Base-by-base conservation (phyloP, 768 basidiomycete genomes). In the Dentipellis fragilis region DNA sequence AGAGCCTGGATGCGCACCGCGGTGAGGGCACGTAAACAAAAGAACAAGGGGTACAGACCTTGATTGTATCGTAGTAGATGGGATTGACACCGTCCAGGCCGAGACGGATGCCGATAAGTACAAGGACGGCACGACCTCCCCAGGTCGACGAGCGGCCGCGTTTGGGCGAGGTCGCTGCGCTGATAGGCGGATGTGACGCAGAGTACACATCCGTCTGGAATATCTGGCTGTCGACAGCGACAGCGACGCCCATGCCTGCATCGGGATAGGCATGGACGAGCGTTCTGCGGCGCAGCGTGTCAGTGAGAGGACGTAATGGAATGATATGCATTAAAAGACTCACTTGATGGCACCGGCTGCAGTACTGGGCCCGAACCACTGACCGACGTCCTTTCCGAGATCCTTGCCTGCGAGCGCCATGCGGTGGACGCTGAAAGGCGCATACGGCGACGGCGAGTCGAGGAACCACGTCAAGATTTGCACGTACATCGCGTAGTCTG, bases 301-400 rank as follows among this genome's bases (percentile, higher is more conserved):
- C 39, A 39, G n/a, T 17, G 37, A 39, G 22, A 50, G 58, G 22
- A 40, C 2, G 49, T 23, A 19, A 38, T 11, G n/a, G 37, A 19
- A 36, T n/a, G 14, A 14, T 14, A 42, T 14, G 19, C 12, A 21
- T 17, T 22, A 57, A 17, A 39, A 55, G 10, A 51, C 65, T 49
- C 65, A 91, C 88, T 88, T 92, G 72, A 98, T 88, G 10, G 93
- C 94, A 38, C 94, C 93, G 8, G 94, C 93, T n/a, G 95, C 96
- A 0, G 90, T 93, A 65, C 90, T 94, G 0, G 95, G 95, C 0
- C 95, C 95, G 64, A 98, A 98, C 95, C 95, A 98, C 68, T 93
- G 88, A 1, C 95, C 95, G 0, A 97, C 88, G 60, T 93, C 90
- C 58, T 90, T 97, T 11, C 95, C 95, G 1, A 97, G 78, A 62